Base-by-base conservation (phyloP, 148 eudicot genomes). In the Amaranthus hypochondriacus region DNA sequence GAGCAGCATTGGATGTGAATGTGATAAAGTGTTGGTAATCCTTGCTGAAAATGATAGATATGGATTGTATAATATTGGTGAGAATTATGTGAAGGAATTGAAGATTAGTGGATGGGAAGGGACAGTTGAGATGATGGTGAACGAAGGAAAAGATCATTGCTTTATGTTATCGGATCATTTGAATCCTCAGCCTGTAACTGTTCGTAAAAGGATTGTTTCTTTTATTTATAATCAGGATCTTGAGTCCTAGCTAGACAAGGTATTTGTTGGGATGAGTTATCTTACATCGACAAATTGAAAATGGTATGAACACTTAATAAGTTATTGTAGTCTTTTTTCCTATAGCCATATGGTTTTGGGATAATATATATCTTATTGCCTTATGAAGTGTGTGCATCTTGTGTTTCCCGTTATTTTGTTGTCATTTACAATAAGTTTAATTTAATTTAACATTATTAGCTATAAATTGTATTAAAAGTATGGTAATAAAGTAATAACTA, bases 41-140 rank as follows among this genome's bases (percentile, higher is more conserved):
- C 80, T 81, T 65, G 86, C 80, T 6, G 85, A 77, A 77, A 61
- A 59, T n/a, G 87, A 81, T 65, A 18, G 7, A 3, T 1, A 2
- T 72, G 77, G 18, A n/a, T 18, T 18, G 18, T 18, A 18, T 18
- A 74, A 28, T 18, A 55, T 46, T 3, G 72, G 0, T 85, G 84
- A 4, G 70, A 15, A 15, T 5, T 79, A 77, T 62, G 64, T 28
- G 51, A 73, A 67, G 78, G 77, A 59, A 70, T 57, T 85, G 75
- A 65, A 9, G 21, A 76, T 63, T 62, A 80, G 84, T 50, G 84
- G 83, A 52, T 83, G 86, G 86, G 43, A 54, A 50, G 84, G 86
- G 62, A 56, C 3, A 53, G 72, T 74, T 9, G 84, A 83, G 75
- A 3, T 85, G 10, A 69, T 67, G 61, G 84, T 78, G 78, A 76